Base-by-base conservation (phyloP, 2,329 filamentous ascomycete species). In the Fusarium sublunatum region DNA sequence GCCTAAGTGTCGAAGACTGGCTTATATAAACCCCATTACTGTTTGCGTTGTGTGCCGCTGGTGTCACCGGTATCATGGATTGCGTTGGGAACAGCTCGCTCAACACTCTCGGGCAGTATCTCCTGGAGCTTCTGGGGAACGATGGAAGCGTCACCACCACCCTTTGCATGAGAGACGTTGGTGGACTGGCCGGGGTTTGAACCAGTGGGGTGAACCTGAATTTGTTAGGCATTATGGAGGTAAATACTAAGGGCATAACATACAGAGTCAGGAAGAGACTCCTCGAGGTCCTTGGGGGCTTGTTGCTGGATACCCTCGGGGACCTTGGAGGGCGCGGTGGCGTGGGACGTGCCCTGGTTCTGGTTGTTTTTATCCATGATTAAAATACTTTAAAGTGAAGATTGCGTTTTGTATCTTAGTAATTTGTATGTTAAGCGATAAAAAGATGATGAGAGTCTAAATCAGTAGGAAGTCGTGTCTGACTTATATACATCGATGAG, bases 71-170 rank as follows among this genome's bases (percentile, higher is more conserved):
- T 70, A 3, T 72, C 53, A 11, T 69, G 66, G 4, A 72, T 56
- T 0, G 36, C 54, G 13, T 65, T 71, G 1, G 67, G 67, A 0
- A 62, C 53, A 2, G 64, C 70, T 11, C 61, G 41, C 35, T 70
- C 65, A 8, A 71, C 22, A 3, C 58, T 53, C 39, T 71, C 66
- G 1, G 70, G 66, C 3, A 72, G 15, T 15, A 48, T 63, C 53
- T 72, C 61, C 44, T 72, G 70, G 0, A 65, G 10, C 38, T 70
- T 70, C 41, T 66, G 46, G 2, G 70, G 67, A 8, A 71, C 39
- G 0, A 67, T 51, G 3, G 70, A 72, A 10, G 62, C 58, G 2
- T 58, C 35, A 0, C 64, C 55, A 6, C 52, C 58, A 2, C 51
- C 57, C 29, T 68, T 68, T 2, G 67, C 64, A 7, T 72, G 67